phyloP scores from a whole-genome alignment of 73 alveolate species.

The Paramecium sexaurelia region DNA sequence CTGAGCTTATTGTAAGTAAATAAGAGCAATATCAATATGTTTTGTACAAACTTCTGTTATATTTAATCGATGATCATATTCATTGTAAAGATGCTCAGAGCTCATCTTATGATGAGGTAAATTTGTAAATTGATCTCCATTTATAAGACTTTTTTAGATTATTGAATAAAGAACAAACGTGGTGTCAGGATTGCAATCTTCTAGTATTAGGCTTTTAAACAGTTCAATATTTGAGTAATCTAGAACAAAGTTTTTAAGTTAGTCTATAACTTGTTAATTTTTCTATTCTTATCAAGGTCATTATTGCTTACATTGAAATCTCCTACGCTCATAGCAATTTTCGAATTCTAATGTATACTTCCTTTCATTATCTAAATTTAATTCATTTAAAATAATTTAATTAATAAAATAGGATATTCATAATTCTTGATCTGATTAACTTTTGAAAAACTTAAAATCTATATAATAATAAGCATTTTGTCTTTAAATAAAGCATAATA shows the following conservation, averaged over 20 bases:
- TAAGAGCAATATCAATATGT: slow-evolving; percentile 25
- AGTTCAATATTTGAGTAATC: background rate
- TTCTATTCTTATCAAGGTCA: background rate
- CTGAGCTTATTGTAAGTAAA: background rate
- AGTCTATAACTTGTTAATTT: slow-evolving; percentile 4
- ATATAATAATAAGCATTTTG: too few species aligned
- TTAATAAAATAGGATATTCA: too few species aligned
- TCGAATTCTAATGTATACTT: slow-evolving; percentile 5
- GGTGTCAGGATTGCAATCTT: slow-evolving; percentile 5
- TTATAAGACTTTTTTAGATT: background rate
- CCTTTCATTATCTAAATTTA: background rate
- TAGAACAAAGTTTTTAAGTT: background rate
- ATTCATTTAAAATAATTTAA: background rate
- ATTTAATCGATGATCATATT: slow-evolving; percentile 22
- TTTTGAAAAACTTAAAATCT: too few species aligned
- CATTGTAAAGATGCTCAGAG: background rate
- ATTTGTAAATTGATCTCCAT: background rate
- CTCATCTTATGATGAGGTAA: background rate
- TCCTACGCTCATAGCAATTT: background rate
- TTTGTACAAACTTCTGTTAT: background rate
- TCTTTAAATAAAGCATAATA: too few species aligned
- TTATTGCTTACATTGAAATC: slow-evolving; percentile 15
- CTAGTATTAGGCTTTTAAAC: background rate
- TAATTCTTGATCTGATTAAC: too few species aligned
- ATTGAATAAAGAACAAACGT: slow-evolving; percentile 22